These are phyloP conservation scores for Lasiosphaeria ovina DNA, from an alignment of 495 filamentous ascomycete genomes.

Conservation along the genomic window DNA sequence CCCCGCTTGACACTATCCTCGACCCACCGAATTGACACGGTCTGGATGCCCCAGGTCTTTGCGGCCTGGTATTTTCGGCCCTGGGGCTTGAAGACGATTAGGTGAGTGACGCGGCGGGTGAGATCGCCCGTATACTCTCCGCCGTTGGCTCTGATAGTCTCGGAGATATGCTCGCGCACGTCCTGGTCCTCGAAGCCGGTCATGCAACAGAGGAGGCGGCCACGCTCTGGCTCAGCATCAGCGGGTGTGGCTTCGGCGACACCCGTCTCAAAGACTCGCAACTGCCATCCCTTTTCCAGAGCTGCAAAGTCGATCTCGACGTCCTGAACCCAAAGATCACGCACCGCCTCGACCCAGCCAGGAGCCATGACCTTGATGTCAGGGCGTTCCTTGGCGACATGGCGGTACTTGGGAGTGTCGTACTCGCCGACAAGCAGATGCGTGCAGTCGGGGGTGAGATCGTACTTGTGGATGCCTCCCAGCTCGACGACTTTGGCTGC, in stretches of 20 bases:
- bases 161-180: constrained; percentile 64
- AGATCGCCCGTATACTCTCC: constrained; percentile 83
- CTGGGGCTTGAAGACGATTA: constrained; percentile 73
- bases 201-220: constrained; percentile 71
- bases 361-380: constrained; percentile 79
- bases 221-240: constrained; percentile 25
- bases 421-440: constrained; percentile 89
- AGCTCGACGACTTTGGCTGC: constrained; percentile 70
- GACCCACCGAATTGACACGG: constrained; percentile 83
- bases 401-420: constrained; percentile 88
- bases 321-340: constrained; percentile 77
- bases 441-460: constrained; percentile 94
- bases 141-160: constrained; percentile 62
- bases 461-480: constrained; percentile 80
- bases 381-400: constrained; percentile 82
- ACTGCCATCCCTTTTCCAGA: constrained; percentile 48
- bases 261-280: constrained; percentile 42
- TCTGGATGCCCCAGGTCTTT: constrained; percentile 69
- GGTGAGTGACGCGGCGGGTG: constrained; percentile 79
- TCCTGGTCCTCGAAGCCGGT: constrained; percentile 85
- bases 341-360: constrained; percentile 81
- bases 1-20: constrained; percentile 80
- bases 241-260: constrained; percentile 30
- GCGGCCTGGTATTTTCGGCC: constrained; percentile 90
- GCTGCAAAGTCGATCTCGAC: constrained; percentile 71